A percentile compares a stretch with the other conserved stretches of the same genome.
These are phyloP conservation scores for Candida insectorum DNA, from an alignment of 805 yeast genomes.

Conservation along the genomic window DNA sequence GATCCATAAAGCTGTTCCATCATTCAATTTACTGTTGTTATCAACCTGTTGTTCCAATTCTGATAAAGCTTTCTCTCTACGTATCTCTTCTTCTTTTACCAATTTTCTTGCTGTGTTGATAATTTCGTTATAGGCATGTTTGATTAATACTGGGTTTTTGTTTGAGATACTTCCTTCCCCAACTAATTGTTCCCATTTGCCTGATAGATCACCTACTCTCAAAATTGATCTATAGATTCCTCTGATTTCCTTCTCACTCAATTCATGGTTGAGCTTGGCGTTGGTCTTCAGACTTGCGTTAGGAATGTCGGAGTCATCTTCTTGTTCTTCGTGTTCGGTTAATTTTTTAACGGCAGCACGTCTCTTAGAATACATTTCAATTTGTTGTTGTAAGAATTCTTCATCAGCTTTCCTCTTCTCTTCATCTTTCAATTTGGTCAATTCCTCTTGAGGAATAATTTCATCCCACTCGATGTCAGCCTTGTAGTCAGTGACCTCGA, in stretches of 20 bases:
- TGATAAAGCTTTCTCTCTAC: slow-evolving; percentile 52
- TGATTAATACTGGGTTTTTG: slow-evolving; percentile 75
- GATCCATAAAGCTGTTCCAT: slow-evolving; percentile 49
- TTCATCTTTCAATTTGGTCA: slow-evolving; percentile 83
- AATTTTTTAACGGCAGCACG: slow-evolving; percentile 68
- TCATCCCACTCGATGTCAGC: slow-evolving; percentile 99
- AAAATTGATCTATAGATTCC: slow-evolving; percentile 80
- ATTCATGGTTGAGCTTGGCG: slow-evolving; percentile 37
- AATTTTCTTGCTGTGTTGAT: slow-evolving; percentile 57
- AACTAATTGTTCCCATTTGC: slow-evolving; percentile 78
- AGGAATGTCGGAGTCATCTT: slow-evolving; percentile 36
- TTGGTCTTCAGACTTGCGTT: slow-evolving; percentile 21
- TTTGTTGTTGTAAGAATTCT: slow-evolving; percentile 80
- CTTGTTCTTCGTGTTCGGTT: slow-evolving; percentile 30
- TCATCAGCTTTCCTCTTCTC: slow-evolving; percentile 87
- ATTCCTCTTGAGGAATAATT: slow-evolving; percentile 92
- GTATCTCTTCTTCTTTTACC: slow-evolving; percentile 62
- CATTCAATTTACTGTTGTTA: slow-evolving; percentile 32
- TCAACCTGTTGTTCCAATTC: slow-evolving; percentile 58
- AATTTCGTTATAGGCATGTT: slow-evolving; percentile 73
- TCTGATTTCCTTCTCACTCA: slow-evolving; percentile 85
- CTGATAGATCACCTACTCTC: slow-evolving; percentile 73
- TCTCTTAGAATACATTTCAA: slow-evolving; percentile 81
- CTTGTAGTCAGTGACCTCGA: slow-evolving; percentile 97
- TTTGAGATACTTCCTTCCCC: slow-evolving; percentile 88